Conservation (phyloP, 208 protist species). For the Porcisia deanei region DNA sequence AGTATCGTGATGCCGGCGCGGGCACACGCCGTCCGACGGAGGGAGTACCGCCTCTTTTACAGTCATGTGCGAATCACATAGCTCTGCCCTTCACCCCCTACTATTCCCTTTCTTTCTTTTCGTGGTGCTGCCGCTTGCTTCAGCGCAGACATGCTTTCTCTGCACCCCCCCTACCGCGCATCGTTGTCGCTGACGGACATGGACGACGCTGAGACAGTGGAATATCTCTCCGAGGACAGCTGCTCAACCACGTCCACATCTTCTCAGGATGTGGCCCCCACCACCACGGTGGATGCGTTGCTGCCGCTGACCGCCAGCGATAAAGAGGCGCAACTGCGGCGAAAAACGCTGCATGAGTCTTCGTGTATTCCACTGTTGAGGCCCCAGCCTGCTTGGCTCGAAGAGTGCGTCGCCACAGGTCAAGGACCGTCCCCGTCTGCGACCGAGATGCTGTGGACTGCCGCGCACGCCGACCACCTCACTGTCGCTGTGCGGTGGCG, state of each 20-base stretch:
- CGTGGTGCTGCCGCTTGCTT: background rate
- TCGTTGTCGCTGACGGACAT: slow-evolving; percentile 5
- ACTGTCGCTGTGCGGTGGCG: slow-evolving; percentile 19
- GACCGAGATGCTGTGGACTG: background rate
- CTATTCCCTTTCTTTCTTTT: background rate
- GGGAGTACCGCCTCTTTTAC: background rate
- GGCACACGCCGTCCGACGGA: background rate
- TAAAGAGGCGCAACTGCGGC: slow-evolving; percentile 11
- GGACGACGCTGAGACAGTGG: slow-evolving; percentile 23
- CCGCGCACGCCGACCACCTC: slow-evolving; percentile 6
- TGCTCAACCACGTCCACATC: slow-evolving; percentile 16
- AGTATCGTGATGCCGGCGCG: background rate
- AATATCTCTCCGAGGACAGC: slow-evolving; percentile 30
- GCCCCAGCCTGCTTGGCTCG: slow-evolving; percentile 4
- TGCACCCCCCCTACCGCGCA: background rate
- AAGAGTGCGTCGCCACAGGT: background rate
- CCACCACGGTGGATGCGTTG: background rate
- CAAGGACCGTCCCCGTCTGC: background rate
- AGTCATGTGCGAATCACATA: background rate
- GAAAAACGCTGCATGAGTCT: slow-evolving; percentile 4
- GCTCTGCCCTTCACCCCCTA: background rate
- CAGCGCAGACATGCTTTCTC: background rate
- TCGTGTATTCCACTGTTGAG: slow-evolving; percentile 9
- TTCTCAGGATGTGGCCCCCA: background rate
- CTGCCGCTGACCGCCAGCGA: background rate